Evolutionary conservation across 2,329 filamentous ascomycete genomes (phyloP), one percentile per base, ranked within the genome.

Genomic region (Ceratocystis cubensis): DNA sequence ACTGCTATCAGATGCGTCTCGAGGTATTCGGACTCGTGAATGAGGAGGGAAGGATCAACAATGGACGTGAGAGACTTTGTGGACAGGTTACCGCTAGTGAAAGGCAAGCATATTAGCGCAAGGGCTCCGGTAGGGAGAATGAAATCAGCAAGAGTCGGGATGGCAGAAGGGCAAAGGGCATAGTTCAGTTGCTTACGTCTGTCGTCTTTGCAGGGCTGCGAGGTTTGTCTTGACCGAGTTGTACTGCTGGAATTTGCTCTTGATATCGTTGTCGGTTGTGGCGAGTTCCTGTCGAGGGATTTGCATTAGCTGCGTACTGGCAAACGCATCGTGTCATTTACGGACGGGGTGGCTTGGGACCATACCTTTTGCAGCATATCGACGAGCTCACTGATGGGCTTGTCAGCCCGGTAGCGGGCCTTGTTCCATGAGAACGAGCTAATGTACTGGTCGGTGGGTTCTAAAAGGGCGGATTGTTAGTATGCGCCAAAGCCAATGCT

Each of bases 211-310:
- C 64, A 96, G 80, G 25, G 88, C 80, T 41, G 88, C 85, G 57
- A 96, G 84, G 70, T 87, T 93, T 65, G 89, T 88, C 79, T 96
- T 96, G 74, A 93, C 85, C 69, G 88, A 82, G 78, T 93, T 96
- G 80, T 97, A 96, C 78, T 96, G 92, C 75, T 84, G 89, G 79
- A 93, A 92, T 77, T 97, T 97, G 73, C 84, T 82, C 76, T 96
- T 96, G 77, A 97, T 89, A 75, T 97, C 94, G 75, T 91, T 96
- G 79, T 99, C 94, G 74, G 96, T 91, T 66, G 89, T 94, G 69
- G 86, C 82, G 65, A 96, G 84, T 79, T 97, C 94, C 89, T 94
- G 22, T 1, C 8, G 20, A 5, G 37, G 10, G 10, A 13, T 41
- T 41, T 41, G 48, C 3, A 53, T 13, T n/a, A 53, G 28, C 45